These are phyloP conservation scores for Aphanomyces astaci DNA, from an alignment of 352 stramenopile genomes.

Conservation along the genomic window DNA sequence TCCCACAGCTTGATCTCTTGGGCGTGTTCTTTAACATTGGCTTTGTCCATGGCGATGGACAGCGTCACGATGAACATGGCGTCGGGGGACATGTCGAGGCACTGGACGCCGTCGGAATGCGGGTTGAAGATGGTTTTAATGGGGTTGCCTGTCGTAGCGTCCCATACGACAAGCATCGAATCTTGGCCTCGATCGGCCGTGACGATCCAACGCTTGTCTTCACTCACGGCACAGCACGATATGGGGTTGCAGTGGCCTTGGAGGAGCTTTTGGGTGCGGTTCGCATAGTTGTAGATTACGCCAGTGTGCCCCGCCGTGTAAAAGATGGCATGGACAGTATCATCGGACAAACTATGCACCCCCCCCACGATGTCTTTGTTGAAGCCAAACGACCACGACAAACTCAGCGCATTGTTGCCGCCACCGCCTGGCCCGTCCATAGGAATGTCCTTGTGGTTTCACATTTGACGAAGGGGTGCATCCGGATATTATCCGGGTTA, in stretches of 20 bases:
- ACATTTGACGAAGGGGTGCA: background rate
- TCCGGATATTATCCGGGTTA: background rate
- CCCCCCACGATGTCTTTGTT: slow-evolving; percentile 83
- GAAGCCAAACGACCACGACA: slow-evolving; percentile 88
- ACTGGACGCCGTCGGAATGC: slow-evolving; percentile 65
- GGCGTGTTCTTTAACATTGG: slow-evolving; percentile 29
- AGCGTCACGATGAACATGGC: slow-evolving; percentile 85
- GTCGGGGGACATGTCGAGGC: slow-evolving; percentile 85
- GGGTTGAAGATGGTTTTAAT: slow-evolving; percentile 89
- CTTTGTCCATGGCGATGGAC: slow-evolving; percentile 30
- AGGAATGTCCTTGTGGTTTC: background rate
- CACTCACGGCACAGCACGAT: slow-evolving; percentile 78
- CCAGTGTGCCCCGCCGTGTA: slow-evolving; percentile 88
- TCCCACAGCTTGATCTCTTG: slow-evolving; percentile 85
- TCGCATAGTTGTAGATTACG: slow-evolving; percentile 89
- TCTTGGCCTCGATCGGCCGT: slow-evolving; percentile 82
- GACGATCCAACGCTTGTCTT: slow-evolving; percentile 90
- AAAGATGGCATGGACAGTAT: slow-evolving; percentile 68
- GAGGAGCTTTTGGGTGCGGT: slow-evolving; percentile 77
- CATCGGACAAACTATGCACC: slow-evolving; percentile 82
- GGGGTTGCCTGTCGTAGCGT: slow-evolving; percentile 66
- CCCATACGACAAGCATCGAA: slow-evolving; percentile 90
- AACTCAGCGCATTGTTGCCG: slow-evolving; percentile 42
- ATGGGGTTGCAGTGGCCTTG: slow-evolving; percentile 90
- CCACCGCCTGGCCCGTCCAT: background rate